A percentile compares a stretch with the other conserved stretches of the same genome.
Conservation (phyloP, 805 yeast species). For the Candida coquimbonensis region DNA sequence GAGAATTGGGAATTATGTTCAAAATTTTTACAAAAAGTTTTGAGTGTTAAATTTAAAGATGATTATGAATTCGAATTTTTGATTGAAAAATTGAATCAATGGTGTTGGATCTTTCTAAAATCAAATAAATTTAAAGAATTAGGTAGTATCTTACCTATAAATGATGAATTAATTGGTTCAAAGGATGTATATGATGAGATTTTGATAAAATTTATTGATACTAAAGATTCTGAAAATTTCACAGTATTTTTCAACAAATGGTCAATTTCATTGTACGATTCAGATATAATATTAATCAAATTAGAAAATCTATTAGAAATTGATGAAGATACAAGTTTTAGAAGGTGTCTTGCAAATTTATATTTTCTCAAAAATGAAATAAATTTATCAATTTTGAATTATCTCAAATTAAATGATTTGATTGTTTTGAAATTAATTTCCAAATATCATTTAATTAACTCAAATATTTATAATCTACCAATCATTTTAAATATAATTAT, state of each 20-base stretch:
- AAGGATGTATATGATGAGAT: conserved; percentile 37
- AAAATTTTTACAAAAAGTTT: conserved; percentile 36
- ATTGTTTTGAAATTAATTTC: conserved; percentile 51
- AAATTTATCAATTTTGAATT: conserved; percentile 54
- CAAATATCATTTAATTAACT: conserved; percentile 53
- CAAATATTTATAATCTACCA: conserved; percentile 43
- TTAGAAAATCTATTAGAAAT: conserved; percentile 24
- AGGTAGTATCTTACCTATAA: conserved; percentile 49
- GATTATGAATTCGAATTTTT: conserved; percentile 17
- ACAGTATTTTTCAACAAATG: conserved; percentile 29
- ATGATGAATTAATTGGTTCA: conserved; percentile 24
- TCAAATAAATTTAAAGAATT: conserved; percentile 39
- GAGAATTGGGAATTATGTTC: conserved; percentile 53
- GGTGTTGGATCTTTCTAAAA: conserved; percentile 48
- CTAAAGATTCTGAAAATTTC: conserved; percentile 26
- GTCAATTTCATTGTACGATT: conserved; percentile 39
- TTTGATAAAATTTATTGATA: conserved; percentile 25
- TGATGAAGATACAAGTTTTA: conserved; percentile 20
- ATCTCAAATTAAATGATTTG: conserved; percentile 49
- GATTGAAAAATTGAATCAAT: conserved; percentile 53
- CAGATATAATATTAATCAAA: conserved; percentile 34
- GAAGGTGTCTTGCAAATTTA: conserved; percentile 42
- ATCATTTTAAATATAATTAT: conserved; percentile 40
- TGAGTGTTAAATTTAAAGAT: conserved; percentile 20
- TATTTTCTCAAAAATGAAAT: conserved; percentile 55